Evolutionary conservation across 352 stramenopile genomes (phyloP), one percentile per base, ranked within the genome.

Genomic region (Achlya hypogyna): DNA sequence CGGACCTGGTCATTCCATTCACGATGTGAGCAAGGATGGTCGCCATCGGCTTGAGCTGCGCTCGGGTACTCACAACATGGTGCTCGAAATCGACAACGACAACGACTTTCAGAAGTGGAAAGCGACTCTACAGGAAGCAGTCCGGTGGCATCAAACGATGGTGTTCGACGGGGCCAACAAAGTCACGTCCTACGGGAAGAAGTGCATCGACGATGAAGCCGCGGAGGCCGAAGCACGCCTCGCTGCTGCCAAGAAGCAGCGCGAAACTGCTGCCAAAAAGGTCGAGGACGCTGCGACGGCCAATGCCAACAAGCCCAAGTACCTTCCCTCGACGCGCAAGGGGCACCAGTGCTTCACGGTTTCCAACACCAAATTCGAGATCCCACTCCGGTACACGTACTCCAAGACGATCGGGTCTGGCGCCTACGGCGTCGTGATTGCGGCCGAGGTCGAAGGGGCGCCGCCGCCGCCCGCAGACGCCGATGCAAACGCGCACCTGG

Each of bases 381-480:
- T 92, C 62, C 85, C 85, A 20, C 78, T 74, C 25, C 74, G 76
- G 53, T 94, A 85, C 65, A 78, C 90, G 69, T 91, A 91, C 70
- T 74, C 88, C 51, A 94, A 94, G 65, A 90, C 82, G 0, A 89
- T 97, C 49, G 91, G 91, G 6, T 95, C 88, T 0, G 91, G 91
- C 20, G 90, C 90, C 3, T 98, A 97, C 63, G 91, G 91, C 8
- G 86, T 96, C 42, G 91, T 97, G 9, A 93, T 97, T 58, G 84
- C 83, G 1, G 83, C 80, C 10, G 84, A 79, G 6, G 69, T 88
- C 70, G 72, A 74, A 5, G 53, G 71, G 8, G 22, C 35, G 53
- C 53, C 3, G n/a, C 14, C 18, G 28, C 51, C 16, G 5, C 76
- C 0, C 71, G 85, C 20, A 10, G 34, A 63, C 27, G 53, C 6